Evolutionary conservation across 2,329 filamentous ascomycete genomes (phyloP), one percentile per base, ranked within the genome.

Genomic region (Aulographum hederae): DNA sequence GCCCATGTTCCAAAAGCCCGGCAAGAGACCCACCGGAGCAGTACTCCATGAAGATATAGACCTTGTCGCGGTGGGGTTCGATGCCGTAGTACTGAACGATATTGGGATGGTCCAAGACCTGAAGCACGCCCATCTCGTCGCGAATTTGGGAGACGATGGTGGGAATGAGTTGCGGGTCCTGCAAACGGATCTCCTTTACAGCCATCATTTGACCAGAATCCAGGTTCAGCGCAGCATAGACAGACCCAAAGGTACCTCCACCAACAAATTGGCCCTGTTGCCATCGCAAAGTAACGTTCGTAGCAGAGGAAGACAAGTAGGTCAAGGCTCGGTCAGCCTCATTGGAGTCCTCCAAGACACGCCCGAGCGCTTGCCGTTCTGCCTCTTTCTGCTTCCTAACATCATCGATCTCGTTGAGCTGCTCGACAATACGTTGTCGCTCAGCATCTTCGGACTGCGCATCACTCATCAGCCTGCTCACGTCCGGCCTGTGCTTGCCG

Each of bases 1-100:
- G 78, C 10, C 89, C 89, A 47, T 98, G 86, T 52, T 98, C 89
- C 26, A 98, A 63, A 32, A 98, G 60, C 31, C 71, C 78, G 26
- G 89, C 85, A 30, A 98, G 64, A 12, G 86, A 95, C 14, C 89
- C 89, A 32, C 89, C 86, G 4, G 84, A 91, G 53, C 89, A 98
- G 55, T 92, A 95, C 54, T 98, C 89, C 89, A 98, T 98, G 52
- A 98, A 98, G 42, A 98, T 94, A 55, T 95, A 98, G n/a, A 98
- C 89, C 49, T 93, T 89, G 62, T 98, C 89, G 39, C 89, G 73
- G 55, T 98, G 89, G 3, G 94, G 89, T 53, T 98, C 89, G 46
- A 98, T 95, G 36, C 89, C 89, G 48, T 89, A 89, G 56, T 98
- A 98, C 6, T 84, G 86, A 15, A 98, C 91, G 38, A 98, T 81